These are phyloP conservation scores for Veloporphyrellus conicus DNA, from an alignment of 1,284 basidiomycete genomes.

Conservation along the genomic window DNA sequence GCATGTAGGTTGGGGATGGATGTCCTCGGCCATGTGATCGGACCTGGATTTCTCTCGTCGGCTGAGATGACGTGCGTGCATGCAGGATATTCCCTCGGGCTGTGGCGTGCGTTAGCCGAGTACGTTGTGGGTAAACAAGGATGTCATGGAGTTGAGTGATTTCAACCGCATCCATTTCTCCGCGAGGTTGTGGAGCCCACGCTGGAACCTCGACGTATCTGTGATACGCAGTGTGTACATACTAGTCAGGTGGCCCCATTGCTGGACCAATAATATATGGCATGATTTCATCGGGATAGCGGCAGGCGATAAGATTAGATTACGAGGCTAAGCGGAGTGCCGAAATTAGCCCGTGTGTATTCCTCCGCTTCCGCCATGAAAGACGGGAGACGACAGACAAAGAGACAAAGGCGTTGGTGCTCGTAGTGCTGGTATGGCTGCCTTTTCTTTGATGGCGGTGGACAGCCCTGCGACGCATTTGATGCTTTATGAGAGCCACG, in stretches of 20 bases:
- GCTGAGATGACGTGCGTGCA: slow-evolving; percentile 22
- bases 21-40: slow-evolving; percentile 19
- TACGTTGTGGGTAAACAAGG: slow-evolving; percentile 24
- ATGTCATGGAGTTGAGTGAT: slow-evolving; percentile 16
- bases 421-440: neutral
- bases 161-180: slow-evolving; percentile 12
- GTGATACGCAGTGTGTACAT: neutral
- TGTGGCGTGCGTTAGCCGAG: slow-evolving; percentile 27
- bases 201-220: slow-evolving; percentile 29
- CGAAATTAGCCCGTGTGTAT: slow-evolving; percentile 6
- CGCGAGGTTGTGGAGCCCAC: slow-evolving; percentile 30
- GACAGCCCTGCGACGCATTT: no score
- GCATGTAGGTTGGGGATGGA: neutral
- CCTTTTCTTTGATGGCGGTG: neutral
- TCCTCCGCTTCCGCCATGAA: slow-evolving; percentile 6
- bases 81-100: slow-evolving; percentile 12
- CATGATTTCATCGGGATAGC: slow-evolving; percentile 20
- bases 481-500: slow-evolving; percentile 17
- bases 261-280: slow-evolving; percentile 7
- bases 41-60: slow-evolving; percentile 9
- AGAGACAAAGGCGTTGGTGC: slow-evolving; percentile 2
- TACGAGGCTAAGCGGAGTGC: neutral
- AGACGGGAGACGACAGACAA: neutral
- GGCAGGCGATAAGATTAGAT: slow-evolving; percentile 31
- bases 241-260: neutral